Conservation (phyloP, 1,284 basidiomycete genomes). For the Ganoderma boninense region DNA sequence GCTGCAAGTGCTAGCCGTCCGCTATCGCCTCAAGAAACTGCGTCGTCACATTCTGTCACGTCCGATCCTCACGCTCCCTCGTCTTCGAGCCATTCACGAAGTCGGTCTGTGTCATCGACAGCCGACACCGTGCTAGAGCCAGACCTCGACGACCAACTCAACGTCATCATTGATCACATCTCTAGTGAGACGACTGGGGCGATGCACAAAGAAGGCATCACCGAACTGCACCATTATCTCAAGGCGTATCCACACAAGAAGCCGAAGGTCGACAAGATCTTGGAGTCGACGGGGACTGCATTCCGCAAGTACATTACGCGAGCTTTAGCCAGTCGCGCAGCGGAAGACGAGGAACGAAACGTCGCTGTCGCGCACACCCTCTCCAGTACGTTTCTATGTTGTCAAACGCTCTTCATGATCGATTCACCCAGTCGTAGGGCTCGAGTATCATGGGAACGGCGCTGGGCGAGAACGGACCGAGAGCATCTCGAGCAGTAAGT, state of each 20-base stretch:
- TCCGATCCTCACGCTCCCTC: constrained; percentile 63
- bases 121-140: constrained; percentile 71
- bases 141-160: constrained; percentile 81
- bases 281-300: constrained; percentile 83
- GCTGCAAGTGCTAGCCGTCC: constrained; percentile 70
- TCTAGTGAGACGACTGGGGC: constrained; percentile 88
- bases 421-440: constrained; percentile 41
- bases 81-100: constrained; percentile 70
- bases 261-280: constrained; percentile 84
- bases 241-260: constrained; percentile 93
- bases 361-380: constrained; percentile 80
- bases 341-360: constrained; percentile 83
- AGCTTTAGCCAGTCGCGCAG: constrained; percentile 82
- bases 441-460: constrained; percentile 65
- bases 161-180: constrained; percentile 89
- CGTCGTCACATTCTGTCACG: constrained; percentile 52
- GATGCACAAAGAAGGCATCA: constrained; percentile 90
- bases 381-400: constrained; percentile 63
- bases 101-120: constrained; percentile 67
- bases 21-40: constrained; percentile 67
- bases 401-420: background rate
- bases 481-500: constrained; percentile 33
- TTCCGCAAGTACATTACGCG: constrained; percentile 88
- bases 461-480: constrained; percentile 38
- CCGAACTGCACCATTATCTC: constrained; percentile 94